Conservation (phyloP, 192 early-diverging fungal species). For the Neocallimastix lanati region DNA sequence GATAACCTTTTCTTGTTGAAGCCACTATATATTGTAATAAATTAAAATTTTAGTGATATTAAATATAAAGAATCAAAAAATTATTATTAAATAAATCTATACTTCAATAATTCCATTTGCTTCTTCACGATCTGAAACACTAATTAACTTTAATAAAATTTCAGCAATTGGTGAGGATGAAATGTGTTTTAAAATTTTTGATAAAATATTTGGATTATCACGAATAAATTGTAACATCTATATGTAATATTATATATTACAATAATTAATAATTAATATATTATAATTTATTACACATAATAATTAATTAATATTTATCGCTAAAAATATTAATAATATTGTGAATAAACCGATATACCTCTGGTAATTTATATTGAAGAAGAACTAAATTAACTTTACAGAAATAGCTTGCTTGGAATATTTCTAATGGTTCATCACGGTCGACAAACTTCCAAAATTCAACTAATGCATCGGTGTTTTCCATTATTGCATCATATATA, state of each 20-base stretch:
- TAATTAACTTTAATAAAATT: slow-evolving; percentile 79
- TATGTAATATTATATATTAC: too few relatives aligned
- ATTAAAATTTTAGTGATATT: too few relatives aligned
- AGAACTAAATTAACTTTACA: slow-evolving; percentile 74
- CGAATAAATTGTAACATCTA: slow-evolving; percentile 79
- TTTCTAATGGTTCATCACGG: slow-evolving; percentile 49
- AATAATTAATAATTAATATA: too few relatives aligned
- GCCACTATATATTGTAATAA: slow-evolving; percentile 56
- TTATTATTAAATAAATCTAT: slow-evolving; percentile 2
- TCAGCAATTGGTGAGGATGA: slow-evolving; percentile 76
- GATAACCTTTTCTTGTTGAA: slow-evolving; percentile 60
- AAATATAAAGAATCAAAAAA: too few relatives aligned
- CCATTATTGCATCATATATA: slow-evolving; percentile 53
- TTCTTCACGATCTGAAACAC: slow-evolving; percentile 73
- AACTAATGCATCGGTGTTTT: slow-evolving; percentile 52
- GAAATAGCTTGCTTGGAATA: slow-evolving; percentile 76
- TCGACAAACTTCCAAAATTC: slow-evolving; percentile 76
- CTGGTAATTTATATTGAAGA: slow-evolving; percentile 70
- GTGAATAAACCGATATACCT: too few relatives aligned
- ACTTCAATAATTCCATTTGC: slow-evolving; percentile 72
- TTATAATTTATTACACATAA: too few relatives aligned
- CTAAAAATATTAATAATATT: too few relatives aligned
- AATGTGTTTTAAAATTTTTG: slow-evolving; percentile 65
- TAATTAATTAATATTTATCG: too few relatives aligned
- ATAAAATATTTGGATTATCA: slow-evolving; percentile 51